Evolutionary conservation across 306 rosid genomes (phyloP).

Genomic region (Sophora flavescens): DNA sequence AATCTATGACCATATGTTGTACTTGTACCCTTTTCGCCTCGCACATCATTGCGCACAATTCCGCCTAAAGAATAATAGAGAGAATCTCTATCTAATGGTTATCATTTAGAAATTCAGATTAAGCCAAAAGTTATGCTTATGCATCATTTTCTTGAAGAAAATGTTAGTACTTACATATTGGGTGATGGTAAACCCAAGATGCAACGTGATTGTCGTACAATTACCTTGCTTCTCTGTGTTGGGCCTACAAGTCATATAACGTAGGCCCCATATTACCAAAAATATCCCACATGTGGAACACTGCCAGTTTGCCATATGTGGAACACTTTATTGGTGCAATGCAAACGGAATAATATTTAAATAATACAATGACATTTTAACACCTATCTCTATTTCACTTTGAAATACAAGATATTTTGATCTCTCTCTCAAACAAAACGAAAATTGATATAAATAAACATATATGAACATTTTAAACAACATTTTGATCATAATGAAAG

Average conservation of each 20-base stretch:
- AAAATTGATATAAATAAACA: not conserved
- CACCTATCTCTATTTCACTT: no score
- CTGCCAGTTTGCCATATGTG: constrained; percentile 14
- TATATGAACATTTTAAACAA: not conserved
- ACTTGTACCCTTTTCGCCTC: constrained; percentile 13
- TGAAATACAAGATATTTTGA: no score
- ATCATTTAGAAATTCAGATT: not conserved
- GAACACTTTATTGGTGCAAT: no score
- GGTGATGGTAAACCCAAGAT: constrained; percentile 19
- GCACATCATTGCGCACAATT: constrained; percentile 1
- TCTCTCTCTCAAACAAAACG: not conserved
- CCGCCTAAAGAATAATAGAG: not conserved
- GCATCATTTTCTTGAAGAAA: constrained; percentile 24
- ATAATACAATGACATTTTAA: no score
- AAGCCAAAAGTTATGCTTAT: constrained; percentile 21
- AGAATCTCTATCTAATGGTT: not conserved
- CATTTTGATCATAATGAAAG: no score
- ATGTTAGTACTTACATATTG: not conserved
- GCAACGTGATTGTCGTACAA: not conserved
- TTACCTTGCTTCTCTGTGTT: constrained; percentile 1
- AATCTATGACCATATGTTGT: constrained; percentile 6
- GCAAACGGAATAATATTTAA: no score
- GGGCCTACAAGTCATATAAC: constrained; percentile 12
- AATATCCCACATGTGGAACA: not conserved
- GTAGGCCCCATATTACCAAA: constrained; percentile 26